Evolutionary conservation across 208 protist species (phyloP).

Genomic region (Wallacemonas rigidus): DNA sequence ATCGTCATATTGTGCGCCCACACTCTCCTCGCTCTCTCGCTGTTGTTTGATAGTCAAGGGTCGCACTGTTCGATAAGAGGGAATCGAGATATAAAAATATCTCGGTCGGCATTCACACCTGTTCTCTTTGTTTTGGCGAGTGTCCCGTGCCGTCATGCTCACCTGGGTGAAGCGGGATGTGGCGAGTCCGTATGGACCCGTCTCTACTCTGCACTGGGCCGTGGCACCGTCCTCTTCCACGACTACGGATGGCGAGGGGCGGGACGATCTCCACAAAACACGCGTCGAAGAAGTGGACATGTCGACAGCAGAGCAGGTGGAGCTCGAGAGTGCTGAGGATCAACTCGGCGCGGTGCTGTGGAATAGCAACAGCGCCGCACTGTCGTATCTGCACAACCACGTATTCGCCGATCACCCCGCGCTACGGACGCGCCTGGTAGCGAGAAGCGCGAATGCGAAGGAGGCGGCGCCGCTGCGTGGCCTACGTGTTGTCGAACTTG

Average conservation of each 20-base stretch:
- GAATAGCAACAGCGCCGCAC: conserved; percentile 85
- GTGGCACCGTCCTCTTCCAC: conserved; percentile 27
- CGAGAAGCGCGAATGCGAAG: neutral
- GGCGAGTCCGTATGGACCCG: conserved; percentile 68
- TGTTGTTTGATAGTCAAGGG: too few species aligned
- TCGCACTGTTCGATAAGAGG: too few species aligned
- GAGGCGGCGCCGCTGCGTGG: conserved; percentile 1
- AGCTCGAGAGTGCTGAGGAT: conserved; percentile 78
- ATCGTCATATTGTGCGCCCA: too few species aligned
- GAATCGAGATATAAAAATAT: too few species aligned
- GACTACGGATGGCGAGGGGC: neutral
- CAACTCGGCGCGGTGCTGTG: conserved; percentile 88
- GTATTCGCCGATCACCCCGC: conserved; percentile 32
- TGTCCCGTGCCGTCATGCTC: conserved; percentile 37
- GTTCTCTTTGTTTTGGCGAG: too few species aligned
- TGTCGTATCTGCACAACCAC: conserved; percentile 64
- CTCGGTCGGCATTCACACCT: too few species aligned
- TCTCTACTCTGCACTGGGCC: conserved; percentile 84
- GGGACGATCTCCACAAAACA: conserved; percentile 10
- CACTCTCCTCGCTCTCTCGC: too few species aligned
- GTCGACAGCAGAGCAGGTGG: conserved; percentile 31
- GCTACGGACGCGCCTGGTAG: neutral
- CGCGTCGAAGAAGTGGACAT: conserved; percentile 18
- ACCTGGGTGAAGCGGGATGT: conserved; percentile 74
- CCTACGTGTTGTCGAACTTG: conserved; percentile 68